phyloP scores from a whole-genome alignment of 495 filamentous ascomycete species.

The Aspergillus incahuasiensis region DNA sequence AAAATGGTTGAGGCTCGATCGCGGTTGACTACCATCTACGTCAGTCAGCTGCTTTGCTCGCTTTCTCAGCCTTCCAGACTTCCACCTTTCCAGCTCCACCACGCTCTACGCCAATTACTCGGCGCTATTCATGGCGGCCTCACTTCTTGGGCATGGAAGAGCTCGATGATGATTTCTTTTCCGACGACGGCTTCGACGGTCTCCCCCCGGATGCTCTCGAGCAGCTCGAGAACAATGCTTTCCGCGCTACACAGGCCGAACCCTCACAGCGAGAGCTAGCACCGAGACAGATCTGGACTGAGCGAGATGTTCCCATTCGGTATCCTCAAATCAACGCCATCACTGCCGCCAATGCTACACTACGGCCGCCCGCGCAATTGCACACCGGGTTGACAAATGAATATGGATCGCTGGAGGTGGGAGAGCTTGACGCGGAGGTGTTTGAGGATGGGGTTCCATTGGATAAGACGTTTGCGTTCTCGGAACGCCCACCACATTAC shows the following conservation, averaged over 20 bases:
- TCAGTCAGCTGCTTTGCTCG: slow-evolving; percentile 15
- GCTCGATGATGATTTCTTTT: slow-evolving; percentile 60
- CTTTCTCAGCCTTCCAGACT: not conserved
- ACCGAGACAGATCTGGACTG: slow-evolving; percentile 6
- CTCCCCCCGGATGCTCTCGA: slow-evolving; percentile 48
- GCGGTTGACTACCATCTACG: slow-evolving; percentile 13
- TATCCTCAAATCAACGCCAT: slow-evolving; percentile 6
- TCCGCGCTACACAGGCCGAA: slow-evolving; percentile 44
- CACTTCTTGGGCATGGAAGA: slow-evolving; percentile 49
- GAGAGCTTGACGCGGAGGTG: slow-evolving; percentile 51
- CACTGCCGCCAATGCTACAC: slow-evolving; percentile 12
- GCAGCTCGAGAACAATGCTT: slow-evolving; percentile 53
- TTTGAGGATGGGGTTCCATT: slow-evolving; percentile 38
- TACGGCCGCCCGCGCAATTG: slow-evolving; percentile 29
- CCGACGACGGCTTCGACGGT: slow-evolving; percentile 58
- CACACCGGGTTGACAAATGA: slow-evolving; percentile 45
- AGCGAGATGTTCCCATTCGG: slow-evolving; percentile 12
- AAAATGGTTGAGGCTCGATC: slow-evolving; percentile 1
- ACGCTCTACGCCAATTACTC: slow-evolving; percentile 6
- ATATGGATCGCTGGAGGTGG: slow-evolving; percentile 53
- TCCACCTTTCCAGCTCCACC: slow-evolving; percentile 1
- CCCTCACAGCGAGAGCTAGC: slow-evolving; percentile 1
- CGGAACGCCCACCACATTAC: slow-evolving; percentile 14
- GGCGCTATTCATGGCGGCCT: slow-evolving; percentile 39
- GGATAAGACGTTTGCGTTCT: slow-evolving; percentile 25